These are phyloP conservation scores for Saccharomycopsis selenospora DNA, from an alignment of 805 yeast genomes.

Conservation along the genomic window DNA sequence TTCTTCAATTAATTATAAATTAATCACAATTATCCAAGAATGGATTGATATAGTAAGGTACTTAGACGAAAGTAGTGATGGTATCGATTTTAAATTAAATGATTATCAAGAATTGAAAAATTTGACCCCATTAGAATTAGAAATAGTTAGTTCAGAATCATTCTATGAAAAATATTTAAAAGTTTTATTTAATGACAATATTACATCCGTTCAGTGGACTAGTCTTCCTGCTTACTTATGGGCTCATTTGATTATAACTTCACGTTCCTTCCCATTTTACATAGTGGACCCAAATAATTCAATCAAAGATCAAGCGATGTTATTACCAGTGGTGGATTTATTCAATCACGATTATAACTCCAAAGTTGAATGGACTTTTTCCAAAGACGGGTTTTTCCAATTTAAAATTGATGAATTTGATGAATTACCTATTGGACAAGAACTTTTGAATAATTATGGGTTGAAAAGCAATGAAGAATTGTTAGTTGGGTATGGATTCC, in stretches of 20 bases:
- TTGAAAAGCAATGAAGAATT: conserved; percentile 82
- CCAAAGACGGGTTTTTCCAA: conserved; percentile 20
- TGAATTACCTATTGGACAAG: conserved; percentile 31
- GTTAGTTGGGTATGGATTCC: conserved; percentile 77
- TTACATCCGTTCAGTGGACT: conserved; percentile 41
- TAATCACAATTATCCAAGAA: conserved; percentile 9
- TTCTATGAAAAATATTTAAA: conserved; percentile 3
- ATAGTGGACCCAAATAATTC: conserved; percentile 31
- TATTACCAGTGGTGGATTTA: conserved; percentile 72
- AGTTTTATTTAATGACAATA: conserved; percentile 21
- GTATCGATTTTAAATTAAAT: neutral
- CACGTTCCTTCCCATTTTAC: conserved; percentile 73
- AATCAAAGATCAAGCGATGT: conserved; percentile 45
- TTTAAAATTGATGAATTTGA: conserved; percentile 6
- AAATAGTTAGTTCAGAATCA: neutral
- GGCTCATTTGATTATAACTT: conserved; percentile 63
- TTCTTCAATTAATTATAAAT: conserved; percentile 8
- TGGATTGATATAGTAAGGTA: conserved; percentile 14
- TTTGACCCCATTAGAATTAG: too few relatives aligned
- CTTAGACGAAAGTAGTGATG: neutral
- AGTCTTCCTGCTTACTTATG: conserved; percentile 66
- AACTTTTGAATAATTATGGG: conserved; percentile 78
- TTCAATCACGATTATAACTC: conserved; percentile 63
- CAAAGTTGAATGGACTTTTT: conserved; percentile 55
- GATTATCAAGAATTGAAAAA: too few relatives aligned